Base-by-base conservation (phyloP, 805 yeast genomes). In the Blastobotrys parvus region DNA sequence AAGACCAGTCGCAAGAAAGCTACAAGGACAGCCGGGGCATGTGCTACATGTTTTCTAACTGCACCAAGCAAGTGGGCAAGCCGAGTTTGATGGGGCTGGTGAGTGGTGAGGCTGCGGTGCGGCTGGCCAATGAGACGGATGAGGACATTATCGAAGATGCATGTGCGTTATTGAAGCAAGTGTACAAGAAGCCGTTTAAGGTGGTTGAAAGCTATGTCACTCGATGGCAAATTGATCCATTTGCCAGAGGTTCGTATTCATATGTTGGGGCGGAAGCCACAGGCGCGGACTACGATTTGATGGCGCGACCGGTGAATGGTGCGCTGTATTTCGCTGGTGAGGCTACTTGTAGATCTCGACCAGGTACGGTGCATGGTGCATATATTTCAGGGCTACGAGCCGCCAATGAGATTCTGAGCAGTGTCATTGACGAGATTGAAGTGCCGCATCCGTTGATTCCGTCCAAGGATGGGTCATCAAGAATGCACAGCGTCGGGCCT, bases 141-240 rank as follows among this genome's bases (percentile, higher is more conserved):
- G 57, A 52, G 13, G 61, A 47, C 5, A 48, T 68, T 8, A 56
- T 65, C 10, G 61, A 59, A 3, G 53, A 52, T 11, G 67, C 67
- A 2, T 55, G 54, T 2, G 52, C 44, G 16, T 53, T 55, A 16
- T 52, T 68, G 21, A 50, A 54, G 13, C 46, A 50, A 11, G 50
- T 63, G 6, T 61, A 57, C 52, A 43, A 11, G 21, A 22, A 46
- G 18, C 56, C 49, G 7, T 39, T 51, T 6, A 48, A 49, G 30
- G 58, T 67, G 11, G 57, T 57, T 1, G 71, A 67, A 47, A 50
- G 60, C 0, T 61, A 79, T 0, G 71, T 72, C 1, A 74, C 90
- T 0, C 65, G 77, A 21, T 90, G 97, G 97, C 81, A 94, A 1
- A 57, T 59, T 2, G 94, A 89, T 52, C 86, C 87, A 1, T 85